Evolutionary conservation across 352 stramenopile genomes (phyloP).

Genomic region (Phytophthora agathidicida): DNA sequence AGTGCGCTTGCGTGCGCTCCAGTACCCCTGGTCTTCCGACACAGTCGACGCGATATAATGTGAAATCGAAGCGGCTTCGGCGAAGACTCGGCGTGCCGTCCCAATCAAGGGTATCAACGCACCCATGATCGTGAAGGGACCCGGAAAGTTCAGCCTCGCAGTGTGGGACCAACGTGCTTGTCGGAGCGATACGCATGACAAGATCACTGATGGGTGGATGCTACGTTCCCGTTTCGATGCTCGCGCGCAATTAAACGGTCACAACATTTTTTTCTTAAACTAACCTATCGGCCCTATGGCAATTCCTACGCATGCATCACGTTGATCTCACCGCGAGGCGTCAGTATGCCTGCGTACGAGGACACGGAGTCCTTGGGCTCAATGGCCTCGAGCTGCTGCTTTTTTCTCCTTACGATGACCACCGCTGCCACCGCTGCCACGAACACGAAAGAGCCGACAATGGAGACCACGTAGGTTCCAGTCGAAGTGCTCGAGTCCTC

Average conservation of each 20-base stretch:
- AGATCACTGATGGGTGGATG: constrained; percentile 25
- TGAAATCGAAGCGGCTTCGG: constrained; percentile 12
- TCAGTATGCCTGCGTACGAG: constrained; percentile 31
- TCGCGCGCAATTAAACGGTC: constrained; percentile 2
- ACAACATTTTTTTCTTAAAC: constrained; percentile 18
- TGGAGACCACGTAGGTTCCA: constrained; percentile 8
- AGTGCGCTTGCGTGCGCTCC: constrained; percentile 27
- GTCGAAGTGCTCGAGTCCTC: background rate
- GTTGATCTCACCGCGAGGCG: constrained; percentile 40
- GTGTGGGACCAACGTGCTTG: constrained; percentile 20
- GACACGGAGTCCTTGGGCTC: constrained; percentile 35
- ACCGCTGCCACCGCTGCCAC: constrained; percentile 29
- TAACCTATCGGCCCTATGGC: constrained; percentile 11
- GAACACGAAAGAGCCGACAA: constrained; percentile 18
- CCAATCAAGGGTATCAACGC: too few species aligned
- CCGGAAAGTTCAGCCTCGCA: constrained; percentile 13
- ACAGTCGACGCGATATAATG: too few species aligned
- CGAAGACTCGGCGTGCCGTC: constrained; percentile 20
- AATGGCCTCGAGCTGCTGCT: constrained; percentile 45
- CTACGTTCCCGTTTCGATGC: constrained; percentile 24
- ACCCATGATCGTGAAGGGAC: too few species aligned
- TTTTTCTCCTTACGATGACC: constrained; percentile 57
- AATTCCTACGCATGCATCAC: constrained; percentile 21
- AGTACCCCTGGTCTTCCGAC: constrained; percentile 2
- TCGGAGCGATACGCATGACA: constrained; percentile 11